Conservation (phyloP, 208 protist genomes). For the Leishmania lainsoni region DNA sequence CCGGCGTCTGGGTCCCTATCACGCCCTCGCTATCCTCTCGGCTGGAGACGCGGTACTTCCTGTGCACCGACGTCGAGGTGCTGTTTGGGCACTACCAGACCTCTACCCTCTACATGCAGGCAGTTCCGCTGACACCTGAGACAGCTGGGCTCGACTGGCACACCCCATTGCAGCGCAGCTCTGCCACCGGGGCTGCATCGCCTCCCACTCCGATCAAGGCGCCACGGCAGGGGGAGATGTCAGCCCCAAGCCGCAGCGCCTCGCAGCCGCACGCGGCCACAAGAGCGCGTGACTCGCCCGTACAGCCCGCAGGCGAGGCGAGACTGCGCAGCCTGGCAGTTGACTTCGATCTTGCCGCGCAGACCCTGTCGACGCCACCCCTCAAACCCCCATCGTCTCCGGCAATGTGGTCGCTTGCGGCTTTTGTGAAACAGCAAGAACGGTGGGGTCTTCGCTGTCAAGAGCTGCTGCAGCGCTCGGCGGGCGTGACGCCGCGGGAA, state of each 20-base stretch:
- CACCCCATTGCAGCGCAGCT: slow-evolving; percentile 24
- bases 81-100: slow-evolving; percentile 29
- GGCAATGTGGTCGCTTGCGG: slow-evolving; percentile 15
- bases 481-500: neutral
- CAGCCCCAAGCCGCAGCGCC: neutral
- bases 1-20: slow-evolving; percentile 22
- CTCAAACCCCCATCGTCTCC: neutral
- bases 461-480: slow-evolving; percentile 6
- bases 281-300: neutral
- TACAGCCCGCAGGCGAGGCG: neutral
- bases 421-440: slow-evolving; percentile 21
- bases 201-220: slow-evolving; percentile 24
- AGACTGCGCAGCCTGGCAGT: slow-evolving; percentile 11
- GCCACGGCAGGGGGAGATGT: neutral
- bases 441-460: slow-evolving; percentile 18
- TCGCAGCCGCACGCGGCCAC: neutral
- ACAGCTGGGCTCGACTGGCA: slow-evolving; percentile 12
- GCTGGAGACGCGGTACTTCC: slow-evolving; percentile 30
- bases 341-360: slow-evolving; percentile 13
- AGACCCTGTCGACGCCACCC: slow-evolving; percentile 1
- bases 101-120: slow-evolving; percentile 21
- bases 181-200: neutral
- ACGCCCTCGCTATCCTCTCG: slow-evolving; percentile 27
- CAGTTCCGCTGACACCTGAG: slow-evolving; percentile 1
- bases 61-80: slow-evolving; percentile 37